Conservation (phyloP, 2,329 filamentous ascomycete genomes). For the Emydomyces testavorans region DNA sequence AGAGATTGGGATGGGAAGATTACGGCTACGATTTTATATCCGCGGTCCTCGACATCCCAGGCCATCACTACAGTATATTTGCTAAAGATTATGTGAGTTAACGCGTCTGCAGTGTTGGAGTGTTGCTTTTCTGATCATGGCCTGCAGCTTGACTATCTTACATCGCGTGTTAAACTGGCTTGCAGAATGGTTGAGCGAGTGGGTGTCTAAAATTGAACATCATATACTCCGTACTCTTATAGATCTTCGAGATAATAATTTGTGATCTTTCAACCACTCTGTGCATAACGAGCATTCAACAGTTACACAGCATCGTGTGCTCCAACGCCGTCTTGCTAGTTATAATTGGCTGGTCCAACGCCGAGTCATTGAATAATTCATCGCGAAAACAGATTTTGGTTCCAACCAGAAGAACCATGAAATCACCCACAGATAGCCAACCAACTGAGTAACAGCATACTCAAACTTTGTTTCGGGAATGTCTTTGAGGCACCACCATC, state of each 20-base stretch:
- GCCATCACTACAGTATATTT: conserved; percentile 19
- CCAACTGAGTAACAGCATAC: not conserved
- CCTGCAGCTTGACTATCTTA: conserved; percentile 16
- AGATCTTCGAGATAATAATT: not conserved
- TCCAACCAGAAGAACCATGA: conserved; percentile 11
- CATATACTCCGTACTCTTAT: not conserved
- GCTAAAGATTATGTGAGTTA: conserved; percentile 15
- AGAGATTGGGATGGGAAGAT: conserved; percentile 18
- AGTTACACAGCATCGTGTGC: no score
- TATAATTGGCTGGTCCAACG: no score
- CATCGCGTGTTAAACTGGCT: conserved; percentile 14
- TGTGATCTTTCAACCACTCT: no score
- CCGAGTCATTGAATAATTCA: not conserved
- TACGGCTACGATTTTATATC: conserved; percentile 16
- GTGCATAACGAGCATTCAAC: no score
- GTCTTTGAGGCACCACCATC: not conserved
- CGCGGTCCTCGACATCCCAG: conserved; percentile 16
- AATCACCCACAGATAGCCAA: conserved; percentile 8
- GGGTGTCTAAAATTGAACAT: not conserved
- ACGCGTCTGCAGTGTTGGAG: not conserved
- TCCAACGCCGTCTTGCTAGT: no score
- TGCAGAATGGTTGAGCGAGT: conserved; percentile 17
- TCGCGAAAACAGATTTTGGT: conserved; percentile 4
- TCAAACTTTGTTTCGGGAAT: not conserved
- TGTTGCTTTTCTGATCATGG: not conserved